Conservation (phyloP, 1,284 basidiomycete species). For the Pyrrhoderma noxium region DNA sequence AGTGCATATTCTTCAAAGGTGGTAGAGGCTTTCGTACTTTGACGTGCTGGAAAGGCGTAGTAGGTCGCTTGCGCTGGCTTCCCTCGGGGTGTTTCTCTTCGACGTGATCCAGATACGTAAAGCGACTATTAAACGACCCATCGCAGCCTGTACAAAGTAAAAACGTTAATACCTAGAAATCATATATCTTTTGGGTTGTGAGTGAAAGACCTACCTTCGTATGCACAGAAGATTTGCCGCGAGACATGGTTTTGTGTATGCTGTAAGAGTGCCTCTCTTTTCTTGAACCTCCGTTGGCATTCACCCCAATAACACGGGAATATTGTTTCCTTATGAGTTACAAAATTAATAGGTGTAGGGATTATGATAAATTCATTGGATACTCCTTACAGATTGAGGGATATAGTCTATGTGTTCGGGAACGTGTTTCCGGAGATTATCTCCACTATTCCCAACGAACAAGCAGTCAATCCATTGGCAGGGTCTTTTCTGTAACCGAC, state of each 20-base stretch:
- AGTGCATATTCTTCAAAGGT: slow-evolving; percentile 34
- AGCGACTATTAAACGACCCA: slow-evolving; percentile 30
- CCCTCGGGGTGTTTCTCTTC: slow-evolving; percentile 27
- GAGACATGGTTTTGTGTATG: slow-evolving; percentile 43
- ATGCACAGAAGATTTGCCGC: slow-evolving; percentile 38
- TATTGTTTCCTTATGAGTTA: slow-evolving; percentile 25
- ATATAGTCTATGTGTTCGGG: slow-evolving; percentile 28
- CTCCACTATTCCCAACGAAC: slow-evolving; percentile 44
- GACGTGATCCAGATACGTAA: slow-evolving; percentile 31
- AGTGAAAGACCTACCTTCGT: slow-evolving; percentile 35
- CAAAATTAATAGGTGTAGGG: background rate
- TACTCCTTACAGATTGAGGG: slow-evolving; percentile 22
- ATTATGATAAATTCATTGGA: slow-evolving; percentile 17
- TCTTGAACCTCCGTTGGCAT: slow-evolving; percentile 34
- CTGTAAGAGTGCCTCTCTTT: slow-evolving; percentile 26
- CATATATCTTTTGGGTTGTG: background rate
- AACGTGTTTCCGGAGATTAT: slow-evolving; percentile 45
- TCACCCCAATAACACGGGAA: slow-evolving; percentile 42
- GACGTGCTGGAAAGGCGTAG: slow-evolving; percentile 30
- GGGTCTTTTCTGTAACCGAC: slow-evolving; percentile 36
- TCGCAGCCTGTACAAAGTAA: slow-evolving; percentile 33
- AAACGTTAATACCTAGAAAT: background rate
- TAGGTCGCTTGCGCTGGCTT: slow-evolving; percentile 26
- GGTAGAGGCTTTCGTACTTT: slow-evolving; percentile 17
- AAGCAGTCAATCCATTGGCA: slow-evolving; percentile 59